Evolutionary conservation across 2,329 filamentous ascomycete species (phyloP).

Genomic region (Fusarium multiceps): DNA sequence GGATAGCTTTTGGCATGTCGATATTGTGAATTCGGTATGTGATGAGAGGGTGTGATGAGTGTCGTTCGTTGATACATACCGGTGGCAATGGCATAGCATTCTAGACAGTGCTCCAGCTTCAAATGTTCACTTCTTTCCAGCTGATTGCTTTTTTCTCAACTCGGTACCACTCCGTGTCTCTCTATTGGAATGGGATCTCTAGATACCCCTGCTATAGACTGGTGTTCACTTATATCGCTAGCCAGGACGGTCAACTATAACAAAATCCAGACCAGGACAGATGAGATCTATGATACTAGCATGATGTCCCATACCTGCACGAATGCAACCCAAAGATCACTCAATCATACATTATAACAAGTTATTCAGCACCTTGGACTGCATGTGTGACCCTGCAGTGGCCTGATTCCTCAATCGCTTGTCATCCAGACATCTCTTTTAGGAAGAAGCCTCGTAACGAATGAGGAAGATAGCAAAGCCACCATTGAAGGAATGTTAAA

Average conservation of each 20-base stretch:
- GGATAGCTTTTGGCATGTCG: not conserved
- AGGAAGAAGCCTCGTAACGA: slow-evolving; percentile 13
- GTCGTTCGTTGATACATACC: slow-evolving; percentile 3
- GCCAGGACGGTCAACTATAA: not conserved
- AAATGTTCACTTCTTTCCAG: not conserved
- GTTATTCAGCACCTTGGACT: slow-evolving; percentile 11
- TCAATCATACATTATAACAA: slow-evolving; percentile 20
- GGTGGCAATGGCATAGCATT: slow-evolving; percentile 11
- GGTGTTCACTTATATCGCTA: not conserved
- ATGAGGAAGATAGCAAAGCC: slow-evolving; percentile 12
- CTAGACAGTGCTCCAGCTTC: slow-evolving; percentile 1
- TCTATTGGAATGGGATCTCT: slow-evolving; percentile 8
- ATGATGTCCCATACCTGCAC: not conserved
- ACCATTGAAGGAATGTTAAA: slow-evolving; percentile 12
- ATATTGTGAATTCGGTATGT: slow-evolving; percentile 22
- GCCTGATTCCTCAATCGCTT: slow-evolving; percentile 24
- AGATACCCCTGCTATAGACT: not conserved
- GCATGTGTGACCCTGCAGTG: slow-evolving; percentile 34
- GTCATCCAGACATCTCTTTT: slow-evolving; percentile 23
- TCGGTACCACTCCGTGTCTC: not conserved
- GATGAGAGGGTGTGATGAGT: slow-evolving; percentile 8
- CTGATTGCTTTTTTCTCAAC: not conserved
- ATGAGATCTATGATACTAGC: slow-evolving; percentile 36
- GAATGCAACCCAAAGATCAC: slow-evolving; percentile 29
- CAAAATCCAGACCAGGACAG: slow-evolving; percentile 25